Evolutionary conservation across 768 basidiomycete species (phyloP), one percentile per base, ranked within the genome.

Genomic region (Clitopilus passeckerianus): DNA sequence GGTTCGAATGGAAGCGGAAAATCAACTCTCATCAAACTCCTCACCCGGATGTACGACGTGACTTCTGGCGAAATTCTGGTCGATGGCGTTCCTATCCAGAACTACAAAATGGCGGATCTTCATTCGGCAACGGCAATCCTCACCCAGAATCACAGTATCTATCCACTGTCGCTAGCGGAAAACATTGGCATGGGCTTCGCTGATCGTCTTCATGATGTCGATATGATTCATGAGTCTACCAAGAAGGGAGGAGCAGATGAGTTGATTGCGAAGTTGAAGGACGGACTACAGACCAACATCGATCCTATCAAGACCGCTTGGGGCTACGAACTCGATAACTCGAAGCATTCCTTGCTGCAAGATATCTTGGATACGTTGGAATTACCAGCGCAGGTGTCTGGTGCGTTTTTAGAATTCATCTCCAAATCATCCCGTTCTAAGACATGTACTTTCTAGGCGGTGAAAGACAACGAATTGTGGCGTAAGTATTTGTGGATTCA

Each of bases 1-100:
- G 84, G 85, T 24, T 70, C 70, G 1, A 86, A 86, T 61, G 84
- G 84, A 5, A 78, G 77, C 56, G 83, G 83, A 1, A 85, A 85
- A 61, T 79, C 80, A 3, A 82, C 82, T 0, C 61, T 85, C 18
- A 69, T 85, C 16, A 81, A 81, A 50, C 69, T 86, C 12, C 67
- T 86, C 4, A 72, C 81, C 0, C 71, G 82, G 0, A 64, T 84
- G 3, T 84, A 80, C 64, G 78, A 82, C 54, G 74, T 77, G 0
- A 72, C 73, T 0, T 67, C 71, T 0, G 85, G 83, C 0, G 63
- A 73, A 6, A 52, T 86, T 5, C 64, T 77, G 15, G 70, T 85
- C 34, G 79, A 86, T 56, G 77, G 74, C 6, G 35, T 67, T 2
- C 72, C 76, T 0, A 74, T 79, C 10, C 59, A 67, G 1, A 61